Percentiles rank a stretch among this genome's conserved stretches.
phyloP scores from a whole-genome alignment of 768 basidiomycete species.

The Lyophyllum decastes region DNA sequence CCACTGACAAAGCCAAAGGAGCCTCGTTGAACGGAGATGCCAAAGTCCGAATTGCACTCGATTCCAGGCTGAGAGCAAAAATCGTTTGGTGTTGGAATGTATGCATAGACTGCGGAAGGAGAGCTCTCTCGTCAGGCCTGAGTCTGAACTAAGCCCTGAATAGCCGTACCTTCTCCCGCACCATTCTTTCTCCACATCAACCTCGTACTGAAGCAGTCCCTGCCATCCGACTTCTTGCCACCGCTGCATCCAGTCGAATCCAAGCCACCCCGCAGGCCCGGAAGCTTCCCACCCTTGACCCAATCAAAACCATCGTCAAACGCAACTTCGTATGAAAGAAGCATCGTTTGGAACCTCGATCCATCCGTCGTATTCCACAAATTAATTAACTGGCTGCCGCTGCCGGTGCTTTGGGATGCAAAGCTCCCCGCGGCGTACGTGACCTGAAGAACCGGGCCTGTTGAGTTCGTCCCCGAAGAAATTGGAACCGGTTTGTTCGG shows the following conservation, averaged over 20 bases:
- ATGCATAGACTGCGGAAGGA: constrained; percentile 65
- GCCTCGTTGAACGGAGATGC: constrained; percentile 72
- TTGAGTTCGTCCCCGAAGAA: constrained; percentile 23
- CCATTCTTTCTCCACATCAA: constrained; percentile 76
- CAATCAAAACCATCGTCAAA: constrained; percentile 68
- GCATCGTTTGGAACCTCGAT: constrained; percentile 63
- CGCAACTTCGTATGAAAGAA: constrained; percentile 74
- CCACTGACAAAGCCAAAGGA: constrained; percentile 63
- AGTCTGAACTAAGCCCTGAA: not conserved
- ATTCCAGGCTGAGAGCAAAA: constrained; percentile 58
- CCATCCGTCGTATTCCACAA: constrained; percentile 66
- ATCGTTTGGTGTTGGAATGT: constrained; percentile 65
- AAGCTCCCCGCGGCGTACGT: constrained; percentile 66
- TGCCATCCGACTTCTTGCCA: constrained; percentile 61
- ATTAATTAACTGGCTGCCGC: constrained; percentile 69
- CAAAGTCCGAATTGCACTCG: constrained; percentile 74
- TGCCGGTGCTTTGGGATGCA: constrained; percentile 45
- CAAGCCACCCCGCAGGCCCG: constrained; percentile 72
- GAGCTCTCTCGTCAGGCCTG: not conserved
- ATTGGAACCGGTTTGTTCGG: constrained; percentile 43
- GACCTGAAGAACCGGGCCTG: constrained; percentile 55
- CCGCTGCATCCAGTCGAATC: constrained; percentile 68
- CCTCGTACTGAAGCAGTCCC: constrained; percentile 71
- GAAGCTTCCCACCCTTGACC: constrained; percentile 77
- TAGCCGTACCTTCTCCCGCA: constrained; percentile 63